A percentile compares a stretch with the other conserved stretches of the same genome.
Conservation (phyloP, 257 asterid genomes). For the Solanum pinnatisectum region DNA sequence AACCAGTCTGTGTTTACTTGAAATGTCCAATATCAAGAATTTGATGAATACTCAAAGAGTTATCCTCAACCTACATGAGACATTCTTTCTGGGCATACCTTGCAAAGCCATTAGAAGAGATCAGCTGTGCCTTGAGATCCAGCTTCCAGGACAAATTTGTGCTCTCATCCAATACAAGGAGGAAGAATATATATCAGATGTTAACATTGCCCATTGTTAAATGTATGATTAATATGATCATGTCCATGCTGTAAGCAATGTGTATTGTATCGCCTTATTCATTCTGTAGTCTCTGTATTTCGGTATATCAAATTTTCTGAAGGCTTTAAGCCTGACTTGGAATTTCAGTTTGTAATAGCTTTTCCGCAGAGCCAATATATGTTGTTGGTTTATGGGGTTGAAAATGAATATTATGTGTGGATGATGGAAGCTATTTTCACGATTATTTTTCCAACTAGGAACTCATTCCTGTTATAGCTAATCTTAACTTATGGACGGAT, state of each 20-base stretch:
- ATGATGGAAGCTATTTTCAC: not conserved
- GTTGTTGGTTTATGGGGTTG: not conserved
- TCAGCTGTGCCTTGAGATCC: not conserved
- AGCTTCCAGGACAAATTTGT: not conserved
- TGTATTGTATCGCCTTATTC: not conserved
- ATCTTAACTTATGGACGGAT: no score
- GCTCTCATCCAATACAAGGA: not conserved
- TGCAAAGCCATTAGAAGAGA: not conserved
- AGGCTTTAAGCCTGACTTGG: not conserved
- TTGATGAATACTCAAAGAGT: not conserved
- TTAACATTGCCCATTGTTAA: not conserved
- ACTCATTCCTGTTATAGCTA: no score
- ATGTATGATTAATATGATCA: not conserved
- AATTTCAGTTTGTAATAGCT: not conserved
- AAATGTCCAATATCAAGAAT: not conserved
- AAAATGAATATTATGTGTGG: not conserved
- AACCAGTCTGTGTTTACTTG: constrained; percentile 18
- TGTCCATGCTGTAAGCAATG: not conserved
- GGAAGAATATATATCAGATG: not conserved
- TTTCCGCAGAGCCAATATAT: not conserved
- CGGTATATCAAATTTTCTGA: not conserved
- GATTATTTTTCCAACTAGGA: no score
- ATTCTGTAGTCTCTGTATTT: not conserved
- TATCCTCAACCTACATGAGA: not conserved
- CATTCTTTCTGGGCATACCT: not conserved